phyloP scores from a whole-genome alignment of 106 monocot genomes.

The Platanthera guangdongensis region DNA sequence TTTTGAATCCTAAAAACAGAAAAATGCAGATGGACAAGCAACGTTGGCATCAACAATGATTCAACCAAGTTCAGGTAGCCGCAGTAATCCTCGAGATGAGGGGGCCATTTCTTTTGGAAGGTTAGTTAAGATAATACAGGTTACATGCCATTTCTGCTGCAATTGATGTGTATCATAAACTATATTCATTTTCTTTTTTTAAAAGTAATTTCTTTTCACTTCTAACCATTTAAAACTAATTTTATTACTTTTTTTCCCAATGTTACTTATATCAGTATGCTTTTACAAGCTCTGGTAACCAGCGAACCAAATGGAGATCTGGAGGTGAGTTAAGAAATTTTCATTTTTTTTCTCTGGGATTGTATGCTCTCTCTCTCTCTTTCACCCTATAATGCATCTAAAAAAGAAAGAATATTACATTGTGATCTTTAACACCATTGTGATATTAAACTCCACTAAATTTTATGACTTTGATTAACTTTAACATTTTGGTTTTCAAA shows the following conservation, averaged over 20 bases:
- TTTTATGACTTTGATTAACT: not conserved
- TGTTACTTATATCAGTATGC: conserved; percentile 51
- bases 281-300: conserved; percentile 68
- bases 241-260: not conserved
- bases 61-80: conserved; percentile 24
- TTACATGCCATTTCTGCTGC: conserved; percentile 3
- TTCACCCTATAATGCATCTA: no score
- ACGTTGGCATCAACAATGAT: conserved; percentile 71
- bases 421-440: no score
- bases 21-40: conserved; percentile 73
- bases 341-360: not conserved
- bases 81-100: conserved; percentile 25
- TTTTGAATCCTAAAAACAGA: conserved; percentile 32
- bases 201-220: not conserved
- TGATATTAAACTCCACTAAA: no score
- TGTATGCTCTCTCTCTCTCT: no score
- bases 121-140: conserved; percentile 24
- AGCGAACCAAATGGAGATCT: conserved; percentile 54
- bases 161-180: not conserved
- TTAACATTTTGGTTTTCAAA: not conserved
- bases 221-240: conserved; percentile 7
- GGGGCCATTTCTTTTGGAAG: conserved; percentile 75
- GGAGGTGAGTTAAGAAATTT: conserved; percentile 45
- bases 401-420: no score
- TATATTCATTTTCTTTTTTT: not conserved